These are phyloP conservation scores for Aspergillus asperescens DNA, from an alignment of 495 filamentous ascomycete genomes.

Conservation along the genomic window DNA sequence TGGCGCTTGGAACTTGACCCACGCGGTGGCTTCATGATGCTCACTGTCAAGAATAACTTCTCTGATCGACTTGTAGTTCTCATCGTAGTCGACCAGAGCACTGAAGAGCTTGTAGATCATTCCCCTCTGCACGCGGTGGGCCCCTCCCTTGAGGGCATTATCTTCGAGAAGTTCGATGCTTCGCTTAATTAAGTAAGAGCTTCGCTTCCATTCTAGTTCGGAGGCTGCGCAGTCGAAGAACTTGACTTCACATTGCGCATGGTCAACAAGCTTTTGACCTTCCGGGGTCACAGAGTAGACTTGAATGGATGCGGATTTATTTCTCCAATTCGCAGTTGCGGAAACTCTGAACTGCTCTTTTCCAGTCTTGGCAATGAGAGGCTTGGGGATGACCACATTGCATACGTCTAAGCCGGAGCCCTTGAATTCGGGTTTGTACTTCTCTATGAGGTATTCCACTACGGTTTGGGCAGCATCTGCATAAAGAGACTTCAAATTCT, in stretches of 20 bases:
- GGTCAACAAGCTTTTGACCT: constrained; percentile 45
- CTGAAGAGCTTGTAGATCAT: constrained; percentile 72
- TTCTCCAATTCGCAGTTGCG: constrained; percentile 32
- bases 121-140: constrained; percentile 52
- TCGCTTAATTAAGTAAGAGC: constrained; percentile 42
- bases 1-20: constrained; percentile 60
- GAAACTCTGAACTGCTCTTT: constrained; percentile 44
- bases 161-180: constrained; percentile 42
- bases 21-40: constrained; percentile 61
- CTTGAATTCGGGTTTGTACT: constrained; percentile 36
- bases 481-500: constrained; percentile 50
- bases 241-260: constrained; percentile 46
- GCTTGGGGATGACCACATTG: constrained; percentile 64
- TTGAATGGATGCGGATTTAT: constrained; percentile 25
- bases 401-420: constrained; percentile 46
- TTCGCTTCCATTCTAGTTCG: constrained; percentile 42
- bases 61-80: constrained; percentile 60
- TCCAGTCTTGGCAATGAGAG: constrained; percentile 57
- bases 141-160: constrained; percentile 18
- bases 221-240: constrained; percentile 31
- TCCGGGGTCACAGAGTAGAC: constrained; percentile 42
- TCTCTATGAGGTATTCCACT: constrained; percentile 60
- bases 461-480: constrained; percentile 75
- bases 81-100: constrained; percentile 61
- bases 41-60: constrained; percentile 69